These are phyloP conservation scores for Spongispora temasekensis DNA, from an alignment of 1,284 basidiomycete species.

Conservation along the genomic window DNA sequence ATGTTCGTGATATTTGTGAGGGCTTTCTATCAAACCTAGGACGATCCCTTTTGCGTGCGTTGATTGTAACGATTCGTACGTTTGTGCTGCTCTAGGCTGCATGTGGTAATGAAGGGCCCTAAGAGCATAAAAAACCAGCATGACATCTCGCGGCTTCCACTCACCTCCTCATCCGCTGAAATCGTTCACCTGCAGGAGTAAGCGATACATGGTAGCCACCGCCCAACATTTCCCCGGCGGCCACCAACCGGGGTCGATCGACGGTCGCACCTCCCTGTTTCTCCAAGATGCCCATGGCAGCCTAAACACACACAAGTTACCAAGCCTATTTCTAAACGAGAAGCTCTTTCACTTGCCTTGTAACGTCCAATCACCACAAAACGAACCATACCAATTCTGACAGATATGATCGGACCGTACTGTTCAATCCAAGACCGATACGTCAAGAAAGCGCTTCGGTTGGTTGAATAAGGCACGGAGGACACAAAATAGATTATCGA, in stretches of 20 bases:
- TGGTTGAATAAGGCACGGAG: neutral
- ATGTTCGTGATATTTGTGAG: constrained; percentile 4
- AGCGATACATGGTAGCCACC: constrained; percentile 10
- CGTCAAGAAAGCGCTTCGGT: constrained; percentile 4
- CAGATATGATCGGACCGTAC: constrained; percentile 14
- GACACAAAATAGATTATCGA: neutral
- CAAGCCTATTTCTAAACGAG: neutral
- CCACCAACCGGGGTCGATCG: constrained; percentile 8
- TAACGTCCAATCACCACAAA: constrained; percentile 20
- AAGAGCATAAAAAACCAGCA: neutral
- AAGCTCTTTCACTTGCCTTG: constrained; percentile 3
- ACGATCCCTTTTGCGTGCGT: constrained; percentile 1
- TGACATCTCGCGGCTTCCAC: neutral
- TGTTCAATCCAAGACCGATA: constrained; percentile 12
- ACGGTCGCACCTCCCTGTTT: constrained; percentile 5
- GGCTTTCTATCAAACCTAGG: constrained; percentile 5
- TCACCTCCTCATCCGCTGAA: constrained; percentile 9
- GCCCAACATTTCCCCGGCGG: constrained; percentile 7
- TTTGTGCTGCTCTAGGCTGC: constrained; percentile 6
- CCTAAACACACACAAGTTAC: constrained; percentile 6
- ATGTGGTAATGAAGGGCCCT: constrained; percentile 15
- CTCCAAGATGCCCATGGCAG: constrained; percentile 18
- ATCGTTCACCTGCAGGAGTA: constrained; percentile 4
- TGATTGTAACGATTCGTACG: constrained; percentile 7
- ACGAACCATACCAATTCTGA: constrained; percentile 4